phyloP scores from a whole-genome alignment of 176 grass and related monocot genomes.

The Hsuehochloa calcarea region DNA sequence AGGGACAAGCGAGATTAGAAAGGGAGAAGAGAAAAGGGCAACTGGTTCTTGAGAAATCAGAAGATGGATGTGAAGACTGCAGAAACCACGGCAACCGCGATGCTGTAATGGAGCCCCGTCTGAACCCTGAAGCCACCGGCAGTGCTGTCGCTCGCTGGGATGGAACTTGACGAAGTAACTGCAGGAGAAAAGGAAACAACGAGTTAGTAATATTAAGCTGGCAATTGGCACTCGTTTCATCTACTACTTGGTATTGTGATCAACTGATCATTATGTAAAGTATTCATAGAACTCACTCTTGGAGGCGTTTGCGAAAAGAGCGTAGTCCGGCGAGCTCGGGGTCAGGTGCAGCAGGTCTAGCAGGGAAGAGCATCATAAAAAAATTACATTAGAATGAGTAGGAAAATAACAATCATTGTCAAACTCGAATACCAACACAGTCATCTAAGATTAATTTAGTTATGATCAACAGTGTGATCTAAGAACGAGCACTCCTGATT shows the following conservation, averaged over 20 bases:
- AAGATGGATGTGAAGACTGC: conserved; percentile 46
- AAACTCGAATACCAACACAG: neutral
- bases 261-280: neutral
- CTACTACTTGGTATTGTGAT: neutral
- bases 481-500: neutral
- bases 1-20: neutral
- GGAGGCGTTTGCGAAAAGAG: conserved; percentile 49
- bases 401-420: neutral
- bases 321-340: conserved; percentile 57
- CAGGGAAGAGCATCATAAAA: neutral
- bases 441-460: neutral
- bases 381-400: neutral
- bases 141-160: neutral
- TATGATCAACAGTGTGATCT: neutral
- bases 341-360: conserved; percentile 53
- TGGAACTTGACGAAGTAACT: conserved; percentile 21
- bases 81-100: conserved; percentile 29
- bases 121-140: conserved; percentile 20
- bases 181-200: neutral
- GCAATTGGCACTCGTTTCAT: neutral
- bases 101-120: conserved; percentile 3
- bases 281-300: conserved; percentile 32
- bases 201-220: neutral
- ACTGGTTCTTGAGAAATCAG: conserved; percentile 16
- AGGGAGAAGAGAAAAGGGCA: neutral